These are phyloP conservation scores for Aspergillus sp. DNA, from an alignment of 2,329 filamentous ascomycete species.

Conservation along the genomic window DNA sequence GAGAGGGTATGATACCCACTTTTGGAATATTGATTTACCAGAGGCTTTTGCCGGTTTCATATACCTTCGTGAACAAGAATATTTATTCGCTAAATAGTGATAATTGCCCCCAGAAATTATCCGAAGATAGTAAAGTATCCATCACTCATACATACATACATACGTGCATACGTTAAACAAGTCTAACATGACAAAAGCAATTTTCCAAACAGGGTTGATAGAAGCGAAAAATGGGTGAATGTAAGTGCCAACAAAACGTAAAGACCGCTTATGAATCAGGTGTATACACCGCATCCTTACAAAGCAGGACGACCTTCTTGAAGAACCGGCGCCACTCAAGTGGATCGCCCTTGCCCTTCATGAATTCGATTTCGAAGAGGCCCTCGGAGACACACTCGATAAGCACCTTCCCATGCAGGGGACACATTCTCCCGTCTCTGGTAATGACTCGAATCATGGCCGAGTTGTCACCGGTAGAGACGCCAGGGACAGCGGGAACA, in stretches of 20 bases:
- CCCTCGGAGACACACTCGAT: slow-evolving; percentile 53
- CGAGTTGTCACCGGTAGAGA: slow-evolving; percentile 53
- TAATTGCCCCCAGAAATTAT: too few relatives aligned
- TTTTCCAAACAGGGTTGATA: background rate
- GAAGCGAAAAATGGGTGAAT: too few relatives aligned
- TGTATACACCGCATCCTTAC: slow-evolving; percentile 77
- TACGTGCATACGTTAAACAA: background rate
- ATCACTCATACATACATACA: background rate
- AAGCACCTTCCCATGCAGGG: slow-evolving; percentile 45
- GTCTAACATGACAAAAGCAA: background rate
- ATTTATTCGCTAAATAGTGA: too few relatives aligned
- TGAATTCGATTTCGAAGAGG: slow-evolving; percentile 81
- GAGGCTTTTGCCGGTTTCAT: too few relatives aligned
- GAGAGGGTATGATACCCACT: background rate
- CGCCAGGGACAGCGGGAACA: slow-evolving; percentile 51
- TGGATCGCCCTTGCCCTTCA: slow-evolving; percentile 94
- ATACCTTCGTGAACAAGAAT: too few relatives aligned
- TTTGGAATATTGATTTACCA: background rate
- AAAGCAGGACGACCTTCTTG: slow-evolving; percentile 87
- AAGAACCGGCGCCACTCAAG: slow-evolving; percentile 96
- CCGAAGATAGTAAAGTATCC: too few relatives aligned
- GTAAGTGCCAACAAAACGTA: background rate
- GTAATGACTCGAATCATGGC: slow-evolving; percentile 72
- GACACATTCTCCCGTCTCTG: slow-evolving; percentile 53
- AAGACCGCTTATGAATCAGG: slow-evolving; percentile 43